These are phyloP conservation scores for Salvia sclarea DNA, from an alignment of 305 asterid genomes.

Conservation along the genomic window DNA sequence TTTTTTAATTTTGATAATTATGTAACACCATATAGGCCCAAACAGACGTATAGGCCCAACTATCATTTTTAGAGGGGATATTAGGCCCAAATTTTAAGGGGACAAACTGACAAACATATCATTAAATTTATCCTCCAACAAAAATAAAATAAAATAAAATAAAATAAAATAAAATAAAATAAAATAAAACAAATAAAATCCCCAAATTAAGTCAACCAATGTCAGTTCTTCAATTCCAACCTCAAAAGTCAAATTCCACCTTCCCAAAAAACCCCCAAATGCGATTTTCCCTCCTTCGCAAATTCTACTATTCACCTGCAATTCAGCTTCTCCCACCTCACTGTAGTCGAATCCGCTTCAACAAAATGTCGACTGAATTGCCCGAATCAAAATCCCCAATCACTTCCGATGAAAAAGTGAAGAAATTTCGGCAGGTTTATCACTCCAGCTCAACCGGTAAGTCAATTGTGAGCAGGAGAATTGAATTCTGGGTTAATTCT, in stretches of 20 bases:
- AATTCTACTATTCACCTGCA: constrained; percentile 3
- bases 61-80: no score
- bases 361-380: constrained; percentile 30
- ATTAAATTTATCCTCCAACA: no score
- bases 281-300: constrained; percentile 33
- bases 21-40: no score
- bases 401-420: constrained; percentile 29
- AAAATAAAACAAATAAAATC: no score
- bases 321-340: constrained; percentile 12
- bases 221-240: background rate
- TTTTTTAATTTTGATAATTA: no score
- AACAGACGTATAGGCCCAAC: no score
- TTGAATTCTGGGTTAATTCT: background rate
- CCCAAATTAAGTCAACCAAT: background rate
- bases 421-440: constrained; percentile 48
- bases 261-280: background rate
- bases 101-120: no score
- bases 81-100: no score
- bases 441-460: constrained; percentile 52
- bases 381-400: constrained; percentile 22
- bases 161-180: background rate
- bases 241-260: background rate
- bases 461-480: background rate
- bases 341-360: constrained; percentile 20
- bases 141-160: no score